Evolutionary conservation across 2,329 filamentous ascomycete species (phyloP).

Genomic region (Chaetomiaceae sp.): DNA sequence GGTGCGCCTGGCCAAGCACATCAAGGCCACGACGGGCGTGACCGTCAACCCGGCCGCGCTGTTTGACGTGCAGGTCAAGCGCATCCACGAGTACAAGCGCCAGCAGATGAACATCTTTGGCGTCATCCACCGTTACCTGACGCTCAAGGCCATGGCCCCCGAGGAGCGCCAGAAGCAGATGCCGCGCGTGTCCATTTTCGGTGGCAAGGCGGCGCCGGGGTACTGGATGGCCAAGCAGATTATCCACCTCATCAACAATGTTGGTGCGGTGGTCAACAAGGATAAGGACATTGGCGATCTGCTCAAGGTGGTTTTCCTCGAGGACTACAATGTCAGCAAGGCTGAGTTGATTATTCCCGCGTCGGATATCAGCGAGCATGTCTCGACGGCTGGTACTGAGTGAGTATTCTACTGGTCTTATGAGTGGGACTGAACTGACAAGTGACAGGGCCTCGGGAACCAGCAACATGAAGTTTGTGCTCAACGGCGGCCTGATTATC

Average conservation of each 20-base stretch:
- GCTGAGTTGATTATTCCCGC: conserved; percentile 94
- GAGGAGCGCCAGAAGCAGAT: conserved; percentile 82
- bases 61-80: conserved; percentile 97
- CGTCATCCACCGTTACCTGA: conserved; percentile 89
- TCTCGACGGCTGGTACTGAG: conserved; percentile 96
- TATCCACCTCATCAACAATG: conserved; percentile 92
- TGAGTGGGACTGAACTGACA: neutral
- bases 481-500: conserved; percentile 96
- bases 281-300: conserved; percentile 89
- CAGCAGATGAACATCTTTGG: conserved; percentile 99
- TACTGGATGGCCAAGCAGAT: conserved; percentile 99
- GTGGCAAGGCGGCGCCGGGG: conserved; percentile 93
- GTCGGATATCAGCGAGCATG: conserved; percentile 96
- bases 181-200: conserved; percentile 91
- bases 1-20: conserved; percentile 83
- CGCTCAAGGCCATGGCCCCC: conserved; percentile 77
- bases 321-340: conserved; percentile 99
- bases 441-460: conserved; percentile 63
- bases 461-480: conserved; percentile 99
- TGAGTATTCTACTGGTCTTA: conserved; percentile 34
- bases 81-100: conserved; percentile 98
- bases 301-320: conserved; percentile 93
- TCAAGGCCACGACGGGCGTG: conserved; percentile 75
- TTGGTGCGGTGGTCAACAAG: conserved; percentile 85
- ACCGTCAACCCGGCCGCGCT: conserved; percentile 81